Base-by-base conservation (phyloP, 371 early-diverging fungal genomes). In the Mortierella sp. region DNA sequence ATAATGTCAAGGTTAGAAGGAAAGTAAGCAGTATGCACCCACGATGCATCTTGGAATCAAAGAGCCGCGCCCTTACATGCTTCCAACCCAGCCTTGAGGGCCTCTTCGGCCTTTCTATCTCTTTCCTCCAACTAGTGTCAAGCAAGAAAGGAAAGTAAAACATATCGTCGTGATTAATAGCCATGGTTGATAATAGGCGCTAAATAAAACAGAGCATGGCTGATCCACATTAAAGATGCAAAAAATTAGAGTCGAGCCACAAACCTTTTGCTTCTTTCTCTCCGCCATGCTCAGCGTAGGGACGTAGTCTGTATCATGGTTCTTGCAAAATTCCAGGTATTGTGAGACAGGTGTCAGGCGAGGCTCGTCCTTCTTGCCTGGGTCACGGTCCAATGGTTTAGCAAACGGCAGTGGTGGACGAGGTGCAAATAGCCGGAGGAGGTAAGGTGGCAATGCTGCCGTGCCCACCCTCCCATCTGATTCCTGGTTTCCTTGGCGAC, bases 371-470 rank as follows among this genome's bases (percentile, higher is more conserved):
- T 92, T 88, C 60, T 92, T 84, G 54, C 86, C 90, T 5, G 92
- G 92, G 35, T 92, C 93, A 64, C 88, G 85, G 85, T 96, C 97
- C 59, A 94, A 72, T 22, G 97, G 97, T 49, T 91, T 84, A 10
- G 89, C 74, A 77, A 90, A 89, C 26, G 87, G 85, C 28, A 96
- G 88, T 16, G 95, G 94, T 51, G 98, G 98, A 43, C 98, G 92
- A 40, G 98, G 97, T 9, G 95, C 94, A 86, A 98, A 98, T 45
- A 97, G 93, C 71, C 91, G 90, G 22, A 96, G 84, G 54, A 98
- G 88, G 83, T 96, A 92, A 14, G 96, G 95, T 62, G 96, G 95
- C 66, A 96, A 28, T 2, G 80, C 80, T 22, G 80, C 80, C 20
- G 80, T 80, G 20, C 80, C 80, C n/a, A 80, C 75, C 51, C 69